Evolutionary conservation across 495 filamentous ascomycete species (phyloP), one percentile per base, ranked within the genome.

Genomic region (Apiosordaria backusii): DNA sequence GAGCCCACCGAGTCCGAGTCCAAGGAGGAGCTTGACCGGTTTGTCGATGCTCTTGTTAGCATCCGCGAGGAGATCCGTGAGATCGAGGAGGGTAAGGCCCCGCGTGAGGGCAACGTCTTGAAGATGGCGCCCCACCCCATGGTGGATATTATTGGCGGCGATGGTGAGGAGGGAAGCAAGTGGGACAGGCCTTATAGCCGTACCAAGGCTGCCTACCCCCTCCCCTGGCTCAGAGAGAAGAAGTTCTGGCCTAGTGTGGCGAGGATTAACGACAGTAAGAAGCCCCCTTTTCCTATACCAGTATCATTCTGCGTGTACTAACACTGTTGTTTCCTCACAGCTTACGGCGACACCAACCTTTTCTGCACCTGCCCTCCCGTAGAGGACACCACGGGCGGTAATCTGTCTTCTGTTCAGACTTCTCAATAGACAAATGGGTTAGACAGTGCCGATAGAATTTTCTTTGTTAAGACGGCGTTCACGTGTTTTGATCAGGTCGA

Each of bases 221-320:
- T 97, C 70, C 81, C 88, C 3, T 97, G 86, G 82, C 78, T 98
- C 68, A 86, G 86, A 79, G 91, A 96, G 85, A 97, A 96, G 88
- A 99, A 99, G 83, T 97, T 98, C 81, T 99, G 95, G 95, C 94
- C 95, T 0, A 89, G 83, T 40, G 92, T 97, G 40, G 91, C 91
- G 7, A 84, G 95, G 72, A 82, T 98, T 29, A 90, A 99, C 79
- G 96, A 99, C 83, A 86, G 92, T 94, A 81, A 82, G 87, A 82
- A 10, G 15, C 1, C 3, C 26, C n/a, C 26, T 29, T 16, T 27
- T 5, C 0, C 6, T 26, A 25, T 13, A n/a, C 15, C 4, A 16
- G 21, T 2, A 18, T 58, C 1, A 16, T 24, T n/a, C 22, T 13
- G 21, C 7, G 52, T 19, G 19, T 54, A 40, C 77, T 82, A 72